phyloP scores from a whole-genome alignment of 1,139 yeast species.

The Debaryomycetaceae sp. region DNA sequence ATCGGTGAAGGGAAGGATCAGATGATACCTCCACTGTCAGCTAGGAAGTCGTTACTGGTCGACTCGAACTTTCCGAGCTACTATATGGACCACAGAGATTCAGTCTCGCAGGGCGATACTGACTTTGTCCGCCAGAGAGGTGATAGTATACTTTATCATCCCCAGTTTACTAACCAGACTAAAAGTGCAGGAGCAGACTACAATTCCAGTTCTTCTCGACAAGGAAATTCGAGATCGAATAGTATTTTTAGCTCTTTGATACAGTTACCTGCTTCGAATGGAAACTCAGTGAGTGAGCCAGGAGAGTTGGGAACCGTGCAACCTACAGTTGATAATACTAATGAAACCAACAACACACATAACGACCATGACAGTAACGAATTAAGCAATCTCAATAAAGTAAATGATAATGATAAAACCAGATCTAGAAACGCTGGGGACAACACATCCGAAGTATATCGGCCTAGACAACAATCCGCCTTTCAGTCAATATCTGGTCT shows the following conservation, averaged over 20 bases:
- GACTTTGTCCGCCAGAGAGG: constrained; percentile 21
- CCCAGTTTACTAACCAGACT: constrained; percentile 9
- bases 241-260: constrained; percentile 42
- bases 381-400: background rate
- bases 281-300: constrained; percentile 32
- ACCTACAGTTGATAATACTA: background rate
- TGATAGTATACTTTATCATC: constrained; percentile 31
- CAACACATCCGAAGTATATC: constrained; percentile 1
- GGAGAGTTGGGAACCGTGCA: constrained; percentile 6
- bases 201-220: background rate
- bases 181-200: background rate
- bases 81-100: constrained; percentile 9
- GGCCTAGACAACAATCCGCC: constrained; percentile 7
- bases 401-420: background rate
- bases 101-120: constrained; percentile 1
- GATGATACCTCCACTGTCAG: background rate
- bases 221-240: constrained; percentile 29
- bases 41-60: constrained; percentile 7
- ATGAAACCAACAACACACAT: constrained; percentile 1
- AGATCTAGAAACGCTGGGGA: constrained; percentile 2
- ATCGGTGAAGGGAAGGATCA: background rate
- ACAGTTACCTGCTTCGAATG: constrained; percentile 35
- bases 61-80: constrained; percentile 10
- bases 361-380: constrained; percentile 1
- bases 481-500: constrained; percentile 14